Evolutionary conservation across 2,329 filamentous ascomycete species (phyloP), one percentile per base, ranked within the genome.

Genomic region (Verticillium dahliae): DNA sequence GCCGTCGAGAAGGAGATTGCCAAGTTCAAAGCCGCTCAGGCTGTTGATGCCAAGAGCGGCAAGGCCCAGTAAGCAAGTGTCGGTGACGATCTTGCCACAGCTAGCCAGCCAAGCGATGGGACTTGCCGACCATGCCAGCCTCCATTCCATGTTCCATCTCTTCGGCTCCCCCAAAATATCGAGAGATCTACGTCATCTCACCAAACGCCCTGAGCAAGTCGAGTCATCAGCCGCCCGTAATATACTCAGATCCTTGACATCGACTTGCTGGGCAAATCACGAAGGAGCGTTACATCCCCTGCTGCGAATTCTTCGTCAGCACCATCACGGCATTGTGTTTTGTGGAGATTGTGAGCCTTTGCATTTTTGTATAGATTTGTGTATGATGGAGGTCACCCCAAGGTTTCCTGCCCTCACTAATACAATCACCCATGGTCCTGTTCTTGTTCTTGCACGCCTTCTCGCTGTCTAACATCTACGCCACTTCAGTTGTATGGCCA

Each of bases 1-100:
- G 86, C 84, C 41, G 91, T 97, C 3, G 77, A 87, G 71, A 80
- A 85, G 67, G 91, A 97, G 73, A 83, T 97, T 66, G 82, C 85
- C 67, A 95, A 92, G 75, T 88, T 92, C 72, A 86, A 80, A 69
- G 78, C 82, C 39, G 77, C 80, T 63, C 86, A 87, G 69, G 78
- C 78, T 59, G 77, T 78, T 38, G 69, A 68, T 5, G 68, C 65
- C 45, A 80, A 80, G 70, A 78, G 78, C 58, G 80, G 76, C 65
- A 87, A 86, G 73, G 76, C 79, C 41, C 76, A 85, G 69, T 82
- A 71, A 75, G 57, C 41, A 41, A 41, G 35, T 13, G 31, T 18
- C 37, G 22, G 18, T 35, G 31, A 35, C n/a, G 33, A 57, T n/a
- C 33, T 57, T 38, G 55, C 55, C 55, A 57, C 45, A 52, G 10